Percentiles rank a stretch among this genome's conserved stretches.
Conservation (phyloP, 208 protist species). For the Acanthamoeba healyi region DNA sequence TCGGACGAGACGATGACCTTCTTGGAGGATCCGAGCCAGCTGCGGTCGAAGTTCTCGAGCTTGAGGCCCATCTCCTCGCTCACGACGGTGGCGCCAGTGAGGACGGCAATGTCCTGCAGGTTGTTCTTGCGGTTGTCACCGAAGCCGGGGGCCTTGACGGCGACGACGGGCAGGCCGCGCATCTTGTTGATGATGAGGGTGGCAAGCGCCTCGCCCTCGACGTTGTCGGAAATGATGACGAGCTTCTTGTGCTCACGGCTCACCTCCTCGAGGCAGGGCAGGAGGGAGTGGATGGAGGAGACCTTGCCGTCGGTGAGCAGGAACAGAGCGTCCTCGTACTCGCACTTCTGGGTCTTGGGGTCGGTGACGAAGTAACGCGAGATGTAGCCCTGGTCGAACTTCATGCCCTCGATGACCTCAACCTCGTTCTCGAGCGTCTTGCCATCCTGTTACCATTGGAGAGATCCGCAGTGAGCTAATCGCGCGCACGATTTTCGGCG, state of each 20-base stretch:
- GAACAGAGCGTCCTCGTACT: constrained; percentile 97
- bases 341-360: constrained; percentile 95
- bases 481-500: not conserved
- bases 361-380: constrained; percentile 99
- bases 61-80: constrained; percentile 86
- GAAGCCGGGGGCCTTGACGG: constrained; percentile 98
- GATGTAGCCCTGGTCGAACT: constrained; percentile 98
- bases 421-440: constrained; percentile 98
- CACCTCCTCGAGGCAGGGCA: constrained; percentile 95
- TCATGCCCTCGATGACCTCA: constrained; percentile 98
- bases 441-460: constrained; percentile 92
- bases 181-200: constrained; percentile 97
- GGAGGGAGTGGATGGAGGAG: constrained; percentile 91
- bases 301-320: constrained; percentile 98
- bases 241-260: constrained; percentile 93
- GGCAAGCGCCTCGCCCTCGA: constrained; percentile 97
- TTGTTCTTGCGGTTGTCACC: constrained; percentile 98
- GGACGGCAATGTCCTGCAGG: constrained; percentile 98
- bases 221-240: constrained; percentile 99
- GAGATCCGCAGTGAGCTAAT: no score
- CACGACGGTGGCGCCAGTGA: constrained; percentile 94
- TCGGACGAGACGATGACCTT: constrained; percentile 96
- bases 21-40: constrained; percentile 88
- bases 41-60: constrained; percentile 84
- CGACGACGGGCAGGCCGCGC: constrained; percentile 88